Percentiles rank a stretch among this genome's conserved stretches.
Conservation (phyloP, 805 yeast genomes). For the Candida andamanensis region DNA sequence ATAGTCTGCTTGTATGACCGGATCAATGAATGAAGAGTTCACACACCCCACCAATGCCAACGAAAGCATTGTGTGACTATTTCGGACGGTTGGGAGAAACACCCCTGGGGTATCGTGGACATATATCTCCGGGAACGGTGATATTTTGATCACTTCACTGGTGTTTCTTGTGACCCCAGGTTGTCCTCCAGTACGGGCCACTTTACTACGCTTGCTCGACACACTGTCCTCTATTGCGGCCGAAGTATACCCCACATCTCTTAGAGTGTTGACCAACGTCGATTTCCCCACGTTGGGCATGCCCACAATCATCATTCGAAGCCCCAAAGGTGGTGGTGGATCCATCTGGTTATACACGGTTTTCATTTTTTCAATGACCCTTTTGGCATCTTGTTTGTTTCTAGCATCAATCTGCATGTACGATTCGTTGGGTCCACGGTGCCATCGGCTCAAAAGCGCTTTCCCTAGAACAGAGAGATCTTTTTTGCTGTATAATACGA, state of each 20-base stretch:
- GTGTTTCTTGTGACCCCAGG: slow-evolving; percentile 89
- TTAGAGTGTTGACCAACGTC: slow-evolving; percentile 70
- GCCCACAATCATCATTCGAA: slow-evolving; percentile 73
- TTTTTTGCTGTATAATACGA: slow-evolving; percentile 73
- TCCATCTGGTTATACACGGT: slow-evolving; percentile 40
- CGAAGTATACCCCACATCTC: slow-evolving; percentile 39
- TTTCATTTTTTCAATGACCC: slow-evolving; percentile 46
- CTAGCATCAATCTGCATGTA: slow-evolving; percentile 55
- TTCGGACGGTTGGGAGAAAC: slow-evolving; percentile 66
- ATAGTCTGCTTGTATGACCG: slow-evolving; percentile 82
- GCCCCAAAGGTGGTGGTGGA: slow-evolving; percentile 82
- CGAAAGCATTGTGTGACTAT: slow-evolving; percentile 65
- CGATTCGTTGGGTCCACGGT: slow-evolving; percentile 21
- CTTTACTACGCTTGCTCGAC: slow-evolving; percentile 47
- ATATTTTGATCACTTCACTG: slow-evolving; percentile 66
- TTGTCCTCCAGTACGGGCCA: slow-evolving; percentile 76
- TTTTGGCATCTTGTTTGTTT: slow-evolving; percentile 42
- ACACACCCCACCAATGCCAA: slow-evolving; percentile 74
- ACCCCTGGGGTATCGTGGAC: slow-evolving; percentile 94
- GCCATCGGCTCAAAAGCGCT: slow-evolving; percentile 29
- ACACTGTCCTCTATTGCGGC: slow-evolving; percentile 14
- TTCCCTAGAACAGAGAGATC: slow-evolving; percentile 52
- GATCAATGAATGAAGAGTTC: slow-evolving; percentile 65
- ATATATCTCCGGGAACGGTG: slow-evolving; percentile 56
- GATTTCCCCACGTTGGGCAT: slow-evolving; percentile 99